These are phyloP conservation scores for Phytophthora cryptogea DNA, from an alignment of 352 stramenopile species.

Conservation along the genomic window DNA sequence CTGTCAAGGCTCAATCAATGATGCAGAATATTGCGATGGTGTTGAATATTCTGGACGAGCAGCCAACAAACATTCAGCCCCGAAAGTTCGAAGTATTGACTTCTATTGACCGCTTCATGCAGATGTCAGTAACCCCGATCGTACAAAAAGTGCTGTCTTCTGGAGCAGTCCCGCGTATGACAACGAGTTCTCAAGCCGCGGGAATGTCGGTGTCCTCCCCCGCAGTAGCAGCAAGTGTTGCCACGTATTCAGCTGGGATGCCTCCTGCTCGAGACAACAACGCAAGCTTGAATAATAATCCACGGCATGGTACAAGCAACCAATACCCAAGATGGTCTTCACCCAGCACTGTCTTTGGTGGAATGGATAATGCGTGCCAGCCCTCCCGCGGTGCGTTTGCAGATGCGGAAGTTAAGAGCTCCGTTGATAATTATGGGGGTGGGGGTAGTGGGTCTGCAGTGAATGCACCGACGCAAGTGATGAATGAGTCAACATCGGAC, in stretches of 20 bases:
- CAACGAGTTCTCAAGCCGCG: constrained; percentile 4
- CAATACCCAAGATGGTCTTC: constrained; percentile 18
- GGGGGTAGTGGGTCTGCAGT: constrained; percentile 3
- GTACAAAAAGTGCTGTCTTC: constrained; percentile 60
- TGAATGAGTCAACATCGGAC: constrained; percentile 19
- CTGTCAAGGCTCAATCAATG: constrained; percentile 74
- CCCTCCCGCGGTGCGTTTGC: constrained; percentile 12
- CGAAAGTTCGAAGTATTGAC: constrained; percentile 69
- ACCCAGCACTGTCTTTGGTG: constrained; percentile 11
- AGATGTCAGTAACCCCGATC: constrained; percentile 78
- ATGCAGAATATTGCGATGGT: constrained; percentile 83
- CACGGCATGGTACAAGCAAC: constrained; percentile 9
- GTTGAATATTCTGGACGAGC: constrained; percentile 62
- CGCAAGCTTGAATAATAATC: not conserved
- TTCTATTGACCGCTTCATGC: constrained; percentile 85
- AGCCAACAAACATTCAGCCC: constrained; percentile 48
- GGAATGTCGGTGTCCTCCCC: constrained; percentile 3
- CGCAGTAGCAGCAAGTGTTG: constrained; percentile 5
- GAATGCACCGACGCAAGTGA: constrained; percentile 13
- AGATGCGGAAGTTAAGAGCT: constrained; percentile 17
- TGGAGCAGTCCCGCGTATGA: constrained; percentile 5
- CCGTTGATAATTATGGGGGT: not conserved
- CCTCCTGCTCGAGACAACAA: constrained; percentile 7
- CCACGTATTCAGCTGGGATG: constrained; percentile 14
- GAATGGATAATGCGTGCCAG: constrained; percentile 6